Evolutionary conservation across 2,329 filamentous ascomycete genomes (phyloP).

Genomic region (Trichoderma sp.): DNA sequence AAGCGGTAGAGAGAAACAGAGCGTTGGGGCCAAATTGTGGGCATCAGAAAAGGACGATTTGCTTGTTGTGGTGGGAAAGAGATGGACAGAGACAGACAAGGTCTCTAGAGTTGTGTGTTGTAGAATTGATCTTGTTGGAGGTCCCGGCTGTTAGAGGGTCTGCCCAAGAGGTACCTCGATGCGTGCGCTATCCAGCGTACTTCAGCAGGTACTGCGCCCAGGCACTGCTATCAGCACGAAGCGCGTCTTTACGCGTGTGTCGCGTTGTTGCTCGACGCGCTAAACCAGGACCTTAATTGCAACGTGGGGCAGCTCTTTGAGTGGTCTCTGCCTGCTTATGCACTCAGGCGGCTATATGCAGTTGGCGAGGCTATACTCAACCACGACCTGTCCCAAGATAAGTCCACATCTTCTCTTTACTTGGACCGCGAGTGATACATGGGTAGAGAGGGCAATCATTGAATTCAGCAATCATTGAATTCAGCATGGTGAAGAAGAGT

Average conservation of each 20-base stretch:
- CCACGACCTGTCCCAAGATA: too few species aligned
- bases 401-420: background rate
- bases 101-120: background rate
- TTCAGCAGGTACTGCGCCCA: background rate
- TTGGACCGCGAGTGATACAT: too few species aligned
- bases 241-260: conserved; percentile 29
- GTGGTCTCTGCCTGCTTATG: background rate
- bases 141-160: conserved; percentile 4
- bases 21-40: background rate
- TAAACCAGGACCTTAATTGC: conserved; percentile 14
- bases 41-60: background rate
- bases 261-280: conserved; percentile 24
- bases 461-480: background rate
- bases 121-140: background rate
- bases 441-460: background rate
- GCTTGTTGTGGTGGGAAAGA: conserved; percentile 1
- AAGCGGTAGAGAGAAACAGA: background rate
- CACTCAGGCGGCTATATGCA: background rate
- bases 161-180: conserved; percentile 8
- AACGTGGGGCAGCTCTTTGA: conserved; percentile 9
- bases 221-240: background rate
- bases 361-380: background rate
- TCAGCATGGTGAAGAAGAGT: background rate
- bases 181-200: background rate
- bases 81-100: background rate